Percentiles rank a stretch among this genome's conserved stretches.
Evolutionary conservation across 1,284 basidiomycete species (phyloP).

Genomic region (Moniliella sp.): DNA sequence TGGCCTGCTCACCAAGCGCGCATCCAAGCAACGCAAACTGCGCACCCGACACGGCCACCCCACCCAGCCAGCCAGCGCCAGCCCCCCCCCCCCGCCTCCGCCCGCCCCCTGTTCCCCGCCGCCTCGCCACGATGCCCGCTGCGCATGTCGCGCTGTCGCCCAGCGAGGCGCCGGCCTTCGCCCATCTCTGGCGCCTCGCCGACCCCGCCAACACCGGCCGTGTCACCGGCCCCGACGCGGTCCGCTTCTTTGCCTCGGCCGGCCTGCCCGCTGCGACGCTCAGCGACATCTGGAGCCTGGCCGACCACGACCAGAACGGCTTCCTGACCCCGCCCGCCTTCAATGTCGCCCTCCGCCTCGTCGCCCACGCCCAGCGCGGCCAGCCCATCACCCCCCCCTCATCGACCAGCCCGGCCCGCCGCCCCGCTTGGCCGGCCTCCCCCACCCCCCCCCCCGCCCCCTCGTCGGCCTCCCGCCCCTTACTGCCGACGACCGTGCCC

Average conservation of each 20-base stretch:
- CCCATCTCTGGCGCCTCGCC: conserved; percentile 22
- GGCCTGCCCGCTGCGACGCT: conserved; percentile 36
- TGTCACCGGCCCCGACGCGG: conserved; percentile 27
- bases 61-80: too few relatives aligned
- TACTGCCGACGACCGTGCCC: conserved; percentile 27
- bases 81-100: too few relatives aligned
- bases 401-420: conserved; percentile 45
- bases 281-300: conserved; percentile 77
- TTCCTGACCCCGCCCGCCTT: conserved; percentile 36
- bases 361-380: conserved; percentile 69
- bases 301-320: conserved; percentile 48
- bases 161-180: conserved; percentile 22
- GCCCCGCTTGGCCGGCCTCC: conserved; percentile 55
- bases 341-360: conserved; percentile 70
- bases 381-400: conserved; percentile 42
- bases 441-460: too few relatives aligned
- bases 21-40: too few relatives aligned
- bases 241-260: conserved; percentile 27
- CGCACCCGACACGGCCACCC: too few relatives aligned
- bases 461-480: conserved; percentile 8
- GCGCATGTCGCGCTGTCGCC: conserved; percentile 5
- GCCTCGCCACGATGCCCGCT: too few relatives aligned
- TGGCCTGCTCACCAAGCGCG: too few relatives aligned
- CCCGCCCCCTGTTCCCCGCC: too few relatives aligned
- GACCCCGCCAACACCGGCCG: conserved; percentile 14